Conservation (phyloP, 306 rosid species). For the Pyrus betulifolia region DNA sequence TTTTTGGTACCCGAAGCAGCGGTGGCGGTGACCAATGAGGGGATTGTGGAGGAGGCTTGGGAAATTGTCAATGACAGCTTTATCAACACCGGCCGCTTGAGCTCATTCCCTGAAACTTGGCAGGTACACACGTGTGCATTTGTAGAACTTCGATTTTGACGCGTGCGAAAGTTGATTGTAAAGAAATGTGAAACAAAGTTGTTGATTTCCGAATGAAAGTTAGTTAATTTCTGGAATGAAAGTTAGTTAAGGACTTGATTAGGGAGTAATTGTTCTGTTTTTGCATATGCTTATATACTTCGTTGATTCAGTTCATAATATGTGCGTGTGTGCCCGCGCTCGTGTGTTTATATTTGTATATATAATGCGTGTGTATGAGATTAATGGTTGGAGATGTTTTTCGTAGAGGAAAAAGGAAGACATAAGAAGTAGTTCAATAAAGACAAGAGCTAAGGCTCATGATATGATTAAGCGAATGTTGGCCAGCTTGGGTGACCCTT, state of each 20-base stretch:
- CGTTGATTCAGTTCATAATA: background rate
- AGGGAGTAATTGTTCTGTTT: background rate
- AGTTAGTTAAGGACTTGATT: background rate
- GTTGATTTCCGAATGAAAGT: background rate
- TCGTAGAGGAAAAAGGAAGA: conserved; percentile 59
- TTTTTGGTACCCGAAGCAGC: conserved; percentile 13
- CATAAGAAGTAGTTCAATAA: conserved; percentile 56
- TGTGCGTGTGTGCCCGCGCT: background rate
- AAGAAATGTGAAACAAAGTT: background rate
- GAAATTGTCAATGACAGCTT: conserved; percentile 79
- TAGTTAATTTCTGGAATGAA: background rate
- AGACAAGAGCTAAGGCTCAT: conserved; percentile 77
- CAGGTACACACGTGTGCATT: conserved; percentile 27
- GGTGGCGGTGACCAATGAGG: conserved; percentile 46
- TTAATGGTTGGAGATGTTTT: conserved; percentile 12
- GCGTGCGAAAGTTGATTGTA: background rate
- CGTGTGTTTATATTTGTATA: background rate
- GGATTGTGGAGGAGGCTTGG: conserved; percentile 90
- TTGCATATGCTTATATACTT: background rate
- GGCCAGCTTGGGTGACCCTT: conserved; percentile 87
- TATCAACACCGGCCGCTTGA: conserved; percentile 51
- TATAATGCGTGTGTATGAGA: background rate
- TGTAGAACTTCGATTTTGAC: background rate
- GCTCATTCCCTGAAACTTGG: conserved; percentile 74
- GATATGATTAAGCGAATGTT: conserved; percentile 73